Conservation (phyloP, 2,329 filamentous ascomycete species). For the Macrophomina pseudophaseolina region DNA sequence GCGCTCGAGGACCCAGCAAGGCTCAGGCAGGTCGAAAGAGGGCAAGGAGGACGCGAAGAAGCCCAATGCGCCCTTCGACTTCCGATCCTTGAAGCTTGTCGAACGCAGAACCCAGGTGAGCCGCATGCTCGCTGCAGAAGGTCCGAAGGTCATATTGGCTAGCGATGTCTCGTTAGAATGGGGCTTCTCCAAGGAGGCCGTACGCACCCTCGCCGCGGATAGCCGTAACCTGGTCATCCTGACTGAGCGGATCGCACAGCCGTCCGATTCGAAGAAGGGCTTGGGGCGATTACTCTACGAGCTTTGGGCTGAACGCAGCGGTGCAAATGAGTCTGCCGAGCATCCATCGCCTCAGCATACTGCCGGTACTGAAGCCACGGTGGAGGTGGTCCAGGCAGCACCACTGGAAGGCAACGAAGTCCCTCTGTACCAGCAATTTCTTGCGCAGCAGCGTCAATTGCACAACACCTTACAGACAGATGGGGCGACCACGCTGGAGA, state of each 20-base stretch:
- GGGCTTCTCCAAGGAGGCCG: constrained; percentile 86
- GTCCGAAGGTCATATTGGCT: constrained; percentile 79
- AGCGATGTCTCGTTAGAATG: constrained; percentile 91
- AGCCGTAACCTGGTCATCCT: constrained; percentile 83
- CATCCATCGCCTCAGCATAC: constrained; percentile 70
- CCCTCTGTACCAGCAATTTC: constrained; percentile 85
- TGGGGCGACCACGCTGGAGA: constrained; percentile 70
- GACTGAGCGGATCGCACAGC: constrained; percentile 70
- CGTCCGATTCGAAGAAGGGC: constrained; percentile 39
- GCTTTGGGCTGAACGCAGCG: constrained; percentile 43
- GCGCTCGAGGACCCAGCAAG: constrained; percentile 44
- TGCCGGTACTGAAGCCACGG: constrained; percentile 52
- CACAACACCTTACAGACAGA: constrained; percentile 78
- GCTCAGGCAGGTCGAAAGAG: constrained; percentile 38
- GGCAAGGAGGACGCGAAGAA: constrained; percentile 54
- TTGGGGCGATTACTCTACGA: constrained; percentile 80
- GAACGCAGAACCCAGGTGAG: constrained; percentile 83
- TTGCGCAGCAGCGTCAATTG: constrained; percentile 84
- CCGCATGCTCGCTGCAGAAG: constrained; percentile 62
- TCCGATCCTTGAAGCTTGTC: constrained; percentile 80
- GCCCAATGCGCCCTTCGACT: constrained; percentile 80
- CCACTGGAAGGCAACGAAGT: constrained; percentile 78
- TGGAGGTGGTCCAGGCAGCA: constrained; percentile 55
- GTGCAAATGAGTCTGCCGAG: constrained; percentile 50
- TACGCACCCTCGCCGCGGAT: constrained; percentile 76